A percentile compares a stretch with the other conserved stretches of the same genome.
These are phyloP conservation scores for Microascus cirrosus DNA, from an alignment of 2,329 filamentous ascomycete genomes.

Conservation along the genomic window DNA sequence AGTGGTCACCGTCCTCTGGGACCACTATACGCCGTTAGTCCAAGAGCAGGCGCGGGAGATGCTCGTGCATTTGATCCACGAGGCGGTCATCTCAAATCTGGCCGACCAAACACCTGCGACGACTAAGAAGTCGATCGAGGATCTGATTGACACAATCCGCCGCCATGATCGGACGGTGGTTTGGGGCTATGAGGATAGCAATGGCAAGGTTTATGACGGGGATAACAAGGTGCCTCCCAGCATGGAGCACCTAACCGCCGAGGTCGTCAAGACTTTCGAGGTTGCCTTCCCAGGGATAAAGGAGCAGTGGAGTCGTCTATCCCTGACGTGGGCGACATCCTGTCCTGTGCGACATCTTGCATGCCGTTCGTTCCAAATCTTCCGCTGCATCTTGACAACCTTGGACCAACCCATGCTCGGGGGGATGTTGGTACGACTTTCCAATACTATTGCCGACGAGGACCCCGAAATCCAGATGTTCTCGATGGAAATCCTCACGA, in stretches of 20 bases:
- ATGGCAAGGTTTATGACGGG: conserved; percentile 62
- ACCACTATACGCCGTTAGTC: conserved; percentile 89
- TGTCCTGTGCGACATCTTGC: conserved; percentile 92
- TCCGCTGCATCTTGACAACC: conserved; percentile 83
- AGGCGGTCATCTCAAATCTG: conserved; percentile 72
- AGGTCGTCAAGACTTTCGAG: conserved; percentile 78
- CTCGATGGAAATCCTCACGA: conserved; percentile 95
- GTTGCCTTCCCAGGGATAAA: conserved; percentile 76
- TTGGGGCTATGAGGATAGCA: conserved; percentile 91
- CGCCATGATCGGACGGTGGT: conserved; percentile 74
- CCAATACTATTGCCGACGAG: conserved; percentile 94
- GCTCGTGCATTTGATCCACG: conserved; percentile 94
- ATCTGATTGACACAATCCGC: conserved; percentile 77
- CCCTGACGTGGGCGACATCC: conserved; percentile 90
- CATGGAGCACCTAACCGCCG: conserved; percentile 74
- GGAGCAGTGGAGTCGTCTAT: conserved; percentile 82
- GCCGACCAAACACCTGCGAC: conserved; percentile 53
- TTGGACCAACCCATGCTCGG: conserved; percentile 90
- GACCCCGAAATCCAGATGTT: conserved; percentile 92
- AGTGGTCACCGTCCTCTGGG: conserved; percentile 89
- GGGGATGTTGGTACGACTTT: conserved; percentile 90
- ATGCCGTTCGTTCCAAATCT: conserved; percentile 95
- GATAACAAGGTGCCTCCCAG: conserved; percentile 73
- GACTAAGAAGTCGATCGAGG: conserved; percentile 68
- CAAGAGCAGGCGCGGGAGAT: conserved; percentile 96